Percentiles rank a stretch among this genome's conserved stretches.
Evolutionary conservation across 1,139 yeast species (phyloP).

Genomic region (Citeromyces hawaiiensis): DNA sequence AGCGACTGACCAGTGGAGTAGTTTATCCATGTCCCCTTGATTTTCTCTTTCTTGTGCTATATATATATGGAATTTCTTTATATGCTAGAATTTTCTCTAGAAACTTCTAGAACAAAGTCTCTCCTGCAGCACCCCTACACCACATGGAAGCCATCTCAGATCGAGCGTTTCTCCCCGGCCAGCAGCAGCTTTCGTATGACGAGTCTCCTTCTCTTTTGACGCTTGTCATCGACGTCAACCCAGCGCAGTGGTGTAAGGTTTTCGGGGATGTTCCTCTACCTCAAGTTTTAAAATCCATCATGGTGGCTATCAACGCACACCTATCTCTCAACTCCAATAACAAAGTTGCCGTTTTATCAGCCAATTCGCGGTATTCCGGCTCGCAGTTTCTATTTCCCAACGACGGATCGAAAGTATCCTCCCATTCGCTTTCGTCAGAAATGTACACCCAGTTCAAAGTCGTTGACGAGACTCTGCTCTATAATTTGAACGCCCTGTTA

Average conservation of each 20-base stretch:
- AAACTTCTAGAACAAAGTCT: conserved; percentile 1
- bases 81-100: too few relatives aligned
- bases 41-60: background rate
- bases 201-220: conserved; percentile 79
- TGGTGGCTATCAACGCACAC: conserved; percentile 77
- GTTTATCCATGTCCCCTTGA: conserved; percentile 53
- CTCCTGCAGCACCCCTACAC: background rate
- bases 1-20: conserved; percentile 86
- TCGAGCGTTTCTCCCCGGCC: conserved; percentile 28
- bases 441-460: conserved; percentile 83
- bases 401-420: conserved; percentile 4
- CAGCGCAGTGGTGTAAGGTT: conserved; percentile 60
- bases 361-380: conserved; percentile 45
- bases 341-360: conserved; percentile 71
- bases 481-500: conserved; percentile 39
- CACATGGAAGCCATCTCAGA: conserved; percentile 69
- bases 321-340: conserved; percentile 76
- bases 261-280: conserved; percentile 29
- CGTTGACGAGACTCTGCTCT: conserved; percentile 68
- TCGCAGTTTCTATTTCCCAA: conserved; percentile 63
- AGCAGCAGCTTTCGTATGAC: conserved; percentile 17
- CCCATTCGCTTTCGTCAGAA: conserved; percentile 21
- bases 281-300: conserved; percentile 43
- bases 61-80: background rate
- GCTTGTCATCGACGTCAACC: conserved; percentile 67